Evolutionary conservation across 192 early-diverging fungal genomes (phyloP).

Genomic region (Umbelopsis sp.): DNA sequence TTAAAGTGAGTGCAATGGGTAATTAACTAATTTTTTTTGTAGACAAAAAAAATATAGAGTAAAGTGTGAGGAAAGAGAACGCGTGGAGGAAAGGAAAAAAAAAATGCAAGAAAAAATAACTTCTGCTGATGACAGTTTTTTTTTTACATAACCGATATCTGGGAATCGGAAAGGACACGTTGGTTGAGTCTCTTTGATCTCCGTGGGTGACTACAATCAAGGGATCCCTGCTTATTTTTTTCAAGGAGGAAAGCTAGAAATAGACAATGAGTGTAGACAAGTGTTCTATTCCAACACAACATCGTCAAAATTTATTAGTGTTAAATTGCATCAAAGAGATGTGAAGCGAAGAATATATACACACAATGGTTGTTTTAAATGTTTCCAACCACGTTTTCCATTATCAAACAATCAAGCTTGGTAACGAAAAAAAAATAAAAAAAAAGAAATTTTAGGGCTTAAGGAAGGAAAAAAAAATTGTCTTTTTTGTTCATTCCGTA

Average conservation of each 20-base stretch:
- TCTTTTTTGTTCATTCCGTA: not conserved
- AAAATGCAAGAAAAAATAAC: no score
- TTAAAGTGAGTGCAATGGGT: not conserved
- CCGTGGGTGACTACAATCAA: not conserved
- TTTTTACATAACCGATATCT: constrained; percentile 6
- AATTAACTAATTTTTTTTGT: not conserved
- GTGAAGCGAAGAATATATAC: not conserved
- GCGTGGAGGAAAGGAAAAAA: no score
- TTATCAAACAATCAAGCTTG: not conserved
- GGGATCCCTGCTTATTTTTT: not conserved
- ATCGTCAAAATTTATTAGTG: no score
- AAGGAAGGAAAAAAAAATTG: not conserved
- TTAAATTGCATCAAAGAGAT: not conserved
- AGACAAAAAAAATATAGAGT: not conserved
- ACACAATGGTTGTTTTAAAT: no score
- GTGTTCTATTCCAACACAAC: no score
- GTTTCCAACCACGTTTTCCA: not conserved
- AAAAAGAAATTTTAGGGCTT: no score
- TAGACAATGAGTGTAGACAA: not conserved
- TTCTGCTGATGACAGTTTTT: not conserved
- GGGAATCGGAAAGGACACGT: constrained; percentile 2
- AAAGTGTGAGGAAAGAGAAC: not conserved
- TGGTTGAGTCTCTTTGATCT: constrained; percentile 15
- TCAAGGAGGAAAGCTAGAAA: constrained; percentile 1
- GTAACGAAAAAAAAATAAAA: no score